Evolutionary conservation across 2,329 filamentous ascomycete genomes (phyloP), one percentile per base, ranked within the genome.

Genomic region (Hypoxylon sp.): DNA sequence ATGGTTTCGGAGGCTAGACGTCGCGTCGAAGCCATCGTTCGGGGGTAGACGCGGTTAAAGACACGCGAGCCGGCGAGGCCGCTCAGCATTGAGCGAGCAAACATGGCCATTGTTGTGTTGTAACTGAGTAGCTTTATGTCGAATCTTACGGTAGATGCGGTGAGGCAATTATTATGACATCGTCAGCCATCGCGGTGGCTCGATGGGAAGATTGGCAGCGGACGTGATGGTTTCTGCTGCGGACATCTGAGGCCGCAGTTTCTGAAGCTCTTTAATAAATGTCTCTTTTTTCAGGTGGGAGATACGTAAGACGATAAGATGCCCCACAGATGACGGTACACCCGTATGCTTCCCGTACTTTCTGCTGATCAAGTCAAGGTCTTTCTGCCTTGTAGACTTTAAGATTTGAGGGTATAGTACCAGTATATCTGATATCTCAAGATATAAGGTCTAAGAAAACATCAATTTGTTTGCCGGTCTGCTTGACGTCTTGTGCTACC

Each of bases 1-100:
- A 88, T 78, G 2, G 76, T 82, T 59, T 83, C 80, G 65, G 48
- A 49, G 29, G 53, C 43, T 45, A 40, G 58, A n/a, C 60, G 63
- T 27, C 57, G 49, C 17, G 64, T 55, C 9, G 66, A 63, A 23
- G 67, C 62, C 49, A 69, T 64, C n/a, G 63, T 63, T 48, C 69
- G 69, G 29, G 59, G 33, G 40, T 61, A 37, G 17, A 60, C 42
- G 35, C 38, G 50, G 26, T 35, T 58, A 33, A 54, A 45, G 55
- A 64, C 60, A 68, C 60, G 67, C 67, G 67, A 66, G 54, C 52
- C 45, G 15, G 55, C 48, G 49, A 67, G 52, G 33, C 62, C 41
- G 48, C 31, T 35, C 6, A 67, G 66, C 33, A 68, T 64, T 56
- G 57, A 47, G 42, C 55, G 60, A 20, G 62, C 51, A 9, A 67